These are phyloP conservation scores for Paecilomyces fulvus DNA, from an alignment of 2,329 filamentous ascomycete genomes.

Conservation along the genomic window DNA sequence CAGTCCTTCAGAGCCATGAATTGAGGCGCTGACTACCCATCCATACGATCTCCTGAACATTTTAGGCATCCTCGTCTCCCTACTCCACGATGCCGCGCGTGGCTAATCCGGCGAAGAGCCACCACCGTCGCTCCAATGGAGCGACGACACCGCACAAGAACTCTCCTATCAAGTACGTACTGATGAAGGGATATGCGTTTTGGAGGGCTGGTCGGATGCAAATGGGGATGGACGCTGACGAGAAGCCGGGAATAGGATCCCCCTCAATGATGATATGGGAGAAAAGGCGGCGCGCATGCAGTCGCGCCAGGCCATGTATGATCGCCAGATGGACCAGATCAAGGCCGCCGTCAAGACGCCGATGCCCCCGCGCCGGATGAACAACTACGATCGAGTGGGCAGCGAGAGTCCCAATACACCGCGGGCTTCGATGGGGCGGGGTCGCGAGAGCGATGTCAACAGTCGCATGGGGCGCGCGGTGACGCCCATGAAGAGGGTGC, in stretches of 20 bases:
- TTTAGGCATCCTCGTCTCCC: slow-evolving; percentile 18
- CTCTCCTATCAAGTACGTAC: slow-evolving; percentile 42
- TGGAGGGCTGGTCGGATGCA: not conserved
- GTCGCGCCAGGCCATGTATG: slow-evolving; percentile 78
- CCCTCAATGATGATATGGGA: slow-evolving; percentile 87
- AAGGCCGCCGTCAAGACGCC: slow-evolving; percentile 57
- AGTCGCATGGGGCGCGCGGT: slow-evolving; percentile 63
- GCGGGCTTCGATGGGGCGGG: slow-evolving; percentile 25
- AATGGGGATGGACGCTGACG: not conserved
- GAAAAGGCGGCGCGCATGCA: slow-evolving; percentile 86
- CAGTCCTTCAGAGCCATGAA: not conserved
- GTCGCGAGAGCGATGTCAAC: slow-evolving; percentile 44
- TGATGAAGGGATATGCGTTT: slow-evolving; percentile 1
- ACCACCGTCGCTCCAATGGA: slow-evolving; percentile 36
- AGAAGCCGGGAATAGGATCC: slow-evolving; percentile 54
- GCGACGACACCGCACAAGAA: slow-evolving; percentile 44
- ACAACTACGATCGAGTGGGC: slow-evolving; percentile 25
- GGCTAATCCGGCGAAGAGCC: slow-evolving; percentile 36
- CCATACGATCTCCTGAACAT: not conserved
- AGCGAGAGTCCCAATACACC: slow-evolving; percentile 45
- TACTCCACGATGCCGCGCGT: slow-evolving; percentile 47
- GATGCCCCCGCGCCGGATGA: slow-evolving; percentile 29
- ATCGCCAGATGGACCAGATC: slow-evolving; percentile 86
- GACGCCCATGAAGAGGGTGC: slow-evolving; percentile 92
- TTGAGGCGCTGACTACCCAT: not conserved